Evolutionary conservation across 2,329 filamentous ascomycete genomes (phyloP), one percentile per base, ranked within the genome.

Genomic region (Aspergillus phoenicis): DNA sequence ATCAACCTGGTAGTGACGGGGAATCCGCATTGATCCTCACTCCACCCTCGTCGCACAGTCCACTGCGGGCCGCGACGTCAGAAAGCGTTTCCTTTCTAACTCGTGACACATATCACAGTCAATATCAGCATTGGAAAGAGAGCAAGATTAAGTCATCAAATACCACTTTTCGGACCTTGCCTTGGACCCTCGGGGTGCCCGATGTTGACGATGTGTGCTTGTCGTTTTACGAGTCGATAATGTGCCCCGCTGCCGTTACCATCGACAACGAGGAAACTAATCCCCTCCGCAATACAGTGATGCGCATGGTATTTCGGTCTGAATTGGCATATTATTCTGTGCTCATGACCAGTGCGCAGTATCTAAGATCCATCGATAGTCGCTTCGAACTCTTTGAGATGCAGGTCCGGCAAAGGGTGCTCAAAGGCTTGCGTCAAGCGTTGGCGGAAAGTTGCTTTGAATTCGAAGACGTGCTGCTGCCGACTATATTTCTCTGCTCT

Each of bases 331-430:
- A 59, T 13, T 59, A 56, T 48, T 41, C 58, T 11, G 58, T 59
- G 1, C 58, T 56, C n/a, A 59, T 59, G 58, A 33, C 58, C 22
- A 59, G 52, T 36, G 52, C 58, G 20, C 58, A 56, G n/a, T 59
- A 59, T 7, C 11, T 59, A 24, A 52, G 58, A 8, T 59, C 52
- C 3, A 26, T 56, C 5, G 52, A 59, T 1, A 30, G 28, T 13
- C 52, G 52, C 26, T 55, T 55, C n/a, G 36, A 48, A 30, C 10
- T 55, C n/a, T 17, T 55, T 15, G 52, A 55, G 22, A 55, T 55
- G 24, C 52, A 55, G 4, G 38, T 59, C 15, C 49, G 57, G 17
- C 48, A 52, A 11, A 36, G 39, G 17, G 58, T 59, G 2, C 58
- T 59, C 6, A 26, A 22, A 26, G 58, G 52, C 5, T 59, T 59